phyloP scores from a whole-genome alignment of 2,329 filamentous ascomycete genomes.

The Esteya vermicola region DNA sequence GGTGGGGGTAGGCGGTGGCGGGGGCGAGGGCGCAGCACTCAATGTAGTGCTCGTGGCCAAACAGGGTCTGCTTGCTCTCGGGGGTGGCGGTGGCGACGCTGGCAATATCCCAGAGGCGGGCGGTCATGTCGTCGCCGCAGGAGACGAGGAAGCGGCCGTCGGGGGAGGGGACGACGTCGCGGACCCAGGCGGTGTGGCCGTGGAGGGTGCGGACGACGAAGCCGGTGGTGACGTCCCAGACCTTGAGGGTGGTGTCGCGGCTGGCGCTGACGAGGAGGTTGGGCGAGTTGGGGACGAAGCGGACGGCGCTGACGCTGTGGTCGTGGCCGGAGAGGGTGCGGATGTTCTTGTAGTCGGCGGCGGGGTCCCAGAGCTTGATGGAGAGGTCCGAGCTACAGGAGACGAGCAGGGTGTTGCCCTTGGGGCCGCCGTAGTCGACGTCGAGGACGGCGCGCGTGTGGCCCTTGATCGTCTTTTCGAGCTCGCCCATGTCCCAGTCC shows the following conservation, averaged over 20 bases:
- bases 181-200: slow-evolving; percentile 83
- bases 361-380: slow-evolving; percentile 90
- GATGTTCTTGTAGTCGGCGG: slow-evolving; percentile 90
- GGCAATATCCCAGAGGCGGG: slow-evolving; percentile 73
- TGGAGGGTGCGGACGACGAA: slow-evolving; percentile 85
- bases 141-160: slow-evolving; percentile 78
- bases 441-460: slow-evolving; percentile 82
- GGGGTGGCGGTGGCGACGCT: slow-evolving; percentile 31
- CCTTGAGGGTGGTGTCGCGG: slow-evolving; percentile 67
- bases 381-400: slow-evolving; percentile 82
- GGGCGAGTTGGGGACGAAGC: slow-evolving; percentile 72
- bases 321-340: slow-evolving; percentile 83
- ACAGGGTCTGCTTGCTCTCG: slow-evolving; percentile 64
- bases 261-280: slow-evolving; percentile 80
- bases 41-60: slow-evolving; percentile 76
- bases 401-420: slow-evolving; percentile 61
- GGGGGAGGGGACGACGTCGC: slow-evolving; percentile 66
- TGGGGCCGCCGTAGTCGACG: slow-evolving; percentile 78
- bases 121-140: slow-evolving; percentile 68
- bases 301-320: slow-evolving; percentile 76
- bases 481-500: slow-evolving; percentile 90
- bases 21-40: slow-evolving; percentile 84
- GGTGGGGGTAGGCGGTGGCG: slow-evolving; percentile 58
- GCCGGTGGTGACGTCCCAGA: slow-evolving; percentile 89
- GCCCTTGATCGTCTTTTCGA: slow-evolving; percentile 81